Evolutionary conservation across 1,284 basidiomycete species (phyloP).

Genomic region (Kwoniella shivajii): DNA sequence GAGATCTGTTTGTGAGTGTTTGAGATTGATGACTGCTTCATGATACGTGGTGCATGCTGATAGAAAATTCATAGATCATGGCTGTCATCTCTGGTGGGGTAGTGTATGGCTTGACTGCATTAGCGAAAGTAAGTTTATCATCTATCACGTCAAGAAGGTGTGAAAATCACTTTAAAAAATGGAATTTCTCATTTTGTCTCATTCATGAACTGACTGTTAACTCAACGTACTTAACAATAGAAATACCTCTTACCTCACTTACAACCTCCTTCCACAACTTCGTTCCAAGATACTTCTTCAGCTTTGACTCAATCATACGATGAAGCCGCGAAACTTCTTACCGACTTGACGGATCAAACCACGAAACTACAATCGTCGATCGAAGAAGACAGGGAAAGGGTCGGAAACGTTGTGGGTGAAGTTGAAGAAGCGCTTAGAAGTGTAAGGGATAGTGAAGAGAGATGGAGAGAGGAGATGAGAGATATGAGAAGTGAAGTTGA

Average conservation of each 20-base stretch:
- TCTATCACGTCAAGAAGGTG: not conserved
- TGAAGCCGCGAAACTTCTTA: constrained; percentile 78
- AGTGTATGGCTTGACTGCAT: constrained; percentile 80
- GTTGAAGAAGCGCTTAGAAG: constrained; percentile 76
- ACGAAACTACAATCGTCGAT: constrained; percentile 80
- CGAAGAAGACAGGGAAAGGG: constrained; percentile 77
- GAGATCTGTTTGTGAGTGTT: constrained; percentile 83
- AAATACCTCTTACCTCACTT: constrained; percentile 93
- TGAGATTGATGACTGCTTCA: not conserved
- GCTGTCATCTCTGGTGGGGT: constrained; percentile 86
- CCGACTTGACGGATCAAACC: constrained; percentile 55
- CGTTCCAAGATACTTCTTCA: constrained; percentile 86
- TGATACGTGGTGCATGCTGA: not conserved
- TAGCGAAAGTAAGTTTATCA: constrained; percentile 80
- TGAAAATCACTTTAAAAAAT: not conserved
- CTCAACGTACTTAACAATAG: no score
- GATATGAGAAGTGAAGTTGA: constrained; percentile 90
- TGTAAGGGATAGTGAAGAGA: constrained; percentile 75
- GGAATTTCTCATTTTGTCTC: not conserved
- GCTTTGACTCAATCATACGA: constrained; percentile 89
- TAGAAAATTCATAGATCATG: constrained; percentile 69
- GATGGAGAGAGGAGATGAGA: constrained; percentile 84
- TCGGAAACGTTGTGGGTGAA: constrained; percentile 75
- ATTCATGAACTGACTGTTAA: no score
- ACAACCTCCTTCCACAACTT: constrained; percentile 80